Percentiles rank a stretch among this genome's conserved stretches.
These are phyloP conservation scores for Saprolegnia parasitica DNA, from an alignment of 352 stramenopile genomes.

Conservation along the genomic window DNA sequence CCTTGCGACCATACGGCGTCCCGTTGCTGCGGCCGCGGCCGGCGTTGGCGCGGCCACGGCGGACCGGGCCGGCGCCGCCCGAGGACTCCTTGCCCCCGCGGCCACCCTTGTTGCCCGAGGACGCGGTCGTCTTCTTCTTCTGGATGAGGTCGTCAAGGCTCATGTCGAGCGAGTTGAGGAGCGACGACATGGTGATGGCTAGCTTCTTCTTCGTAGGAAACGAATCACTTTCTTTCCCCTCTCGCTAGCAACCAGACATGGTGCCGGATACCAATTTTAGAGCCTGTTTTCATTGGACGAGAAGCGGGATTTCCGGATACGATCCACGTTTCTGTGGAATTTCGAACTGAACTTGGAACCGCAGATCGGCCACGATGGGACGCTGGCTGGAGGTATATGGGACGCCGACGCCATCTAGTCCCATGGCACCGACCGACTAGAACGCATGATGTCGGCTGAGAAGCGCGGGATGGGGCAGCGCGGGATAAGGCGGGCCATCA, in stretches of 20 bases:
- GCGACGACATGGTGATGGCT: conserved; percentile 50
- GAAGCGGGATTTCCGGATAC: no score
- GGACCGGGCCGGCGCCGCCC: conserved; percentile 45
- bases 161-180: conserved; percentile 79
- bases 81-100: conserved; percentile 1
- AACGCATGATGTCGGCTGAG: no score
- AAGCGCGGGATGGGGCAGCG: no score
- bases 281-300: no score
- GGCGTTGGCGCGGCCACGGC: conserved; percentile 41
- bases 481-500: no score
- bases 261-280: neutral
- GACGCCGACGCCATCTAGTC: no score
- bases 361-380: no score
- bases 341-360: no score
- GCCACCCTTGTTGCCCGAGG: conserved; percentile 31
- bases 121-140: conserved; percentile 53
- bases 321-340: no score
- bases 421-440: no score
- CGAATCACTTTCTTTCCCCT: neutral
- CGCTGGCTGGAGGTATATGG: no score
- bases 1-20: conserved; percentile 48
- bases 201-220: neutral
- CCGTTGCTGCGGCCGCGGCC: conserved; percentile 41
- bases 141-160: conserved; percentile 78
- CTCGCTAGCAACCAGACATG: neutral